Evolutionary conservation across 306 rosid genomes (phyloP), one percentile per base, ranked within the genome.

Genomic region (Vigna unguiculata): DNA sequence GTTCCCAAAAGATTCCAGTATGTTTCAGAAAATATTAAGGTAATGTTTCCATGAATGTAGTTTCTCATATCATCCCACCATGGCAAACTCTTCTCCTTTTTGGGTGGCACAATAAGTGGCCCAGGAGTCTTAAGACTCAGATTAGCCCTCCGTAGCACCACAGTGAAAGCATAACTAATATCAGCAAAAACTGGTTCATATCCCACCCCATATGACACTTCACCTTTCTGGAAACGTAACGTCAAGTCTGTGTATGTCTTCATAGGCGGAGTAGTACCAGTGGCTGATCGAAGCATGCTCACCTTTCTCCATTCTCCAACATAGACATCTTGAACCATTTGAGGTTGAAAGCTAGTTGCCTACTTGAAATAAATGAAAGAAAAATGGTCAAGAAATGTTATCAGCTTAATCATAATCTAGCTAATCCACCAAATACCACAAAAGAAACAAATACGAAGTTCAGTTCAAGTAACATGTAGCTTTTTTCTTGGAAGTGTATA

Each of bases 21-120:
- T 57, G 93, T 80, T 87, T 92, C 93, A n/a, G 88, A 82, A 75
- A 96, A 87, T 43, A 47, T 34, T 30, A 96, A 78, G 76, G 90
- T 80, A 72, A 82, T 83, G 71, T 81, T 87, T 83, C 98, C 99
- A 59, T 96, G 99, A 57, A 96, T 89, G 80, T 92, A 96, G 76
- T 93, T 86, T 87, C 99, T 92, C 84, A 90, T 86, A 80, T 96
- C 99, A 84, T 96, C 99, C 99, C 99, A 96, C 99, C 99, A 96
- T 49, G 99, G 99, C 78, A 96, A 84, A 81, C 93, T 91, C 81
- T 81, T 83, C 81, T 96, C 99, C 80, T 92, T 96, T 84, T 96
- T 96, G 5, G 96, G 97, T 30, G 91, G 98, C 73, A 36, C 9
- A 71, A 88, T 71, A 59, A 71, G 90, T 63, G 93, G 87, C 20